Percentiles rank a stretch among this genome's conserved stretches.
Evolutionary conservation across 495 filamentous ascomycete species (phyloP).

Genomic region (Penicillium tannophilum): DNA sequence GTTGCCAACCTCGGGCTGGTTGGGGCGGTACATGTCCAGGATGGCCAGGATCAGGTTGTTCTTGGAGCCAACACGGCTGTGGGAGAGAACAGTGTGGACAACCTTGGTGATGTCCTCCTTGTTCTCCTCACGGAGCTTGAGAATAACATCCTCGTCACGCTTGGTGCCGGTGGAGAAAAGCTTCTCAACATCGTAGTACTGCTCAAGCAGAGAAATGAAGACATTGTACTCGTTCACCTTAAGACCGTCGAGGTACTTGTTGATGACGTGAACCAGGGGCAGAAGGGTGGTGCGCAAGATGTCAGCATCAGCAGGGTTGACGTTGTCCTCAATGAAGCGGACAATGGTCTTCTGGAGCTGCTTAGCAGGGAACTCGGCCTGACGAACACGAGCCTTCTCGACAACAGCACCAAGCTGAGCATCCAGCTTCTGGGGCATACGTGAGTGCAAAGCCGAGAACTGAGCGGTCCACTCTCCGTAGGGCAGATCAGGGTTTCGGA

Average conservation of each 20-base stretch:
- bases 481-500: conserved; percentile 86
- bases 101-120: conserved; percentile 85
- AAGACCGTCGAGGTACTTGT: conserved; percentile 81
- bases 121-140: conserved; percentile 93
- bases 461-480: conserved; percentile 97
- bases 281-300: conserved; percentile 71
- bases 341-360: conserved; percentile 78
- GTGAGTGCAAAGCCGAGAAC: conserved; percentile 89
- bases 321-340: conserved; percentile 88
- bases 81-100: conserved; percentile 86
- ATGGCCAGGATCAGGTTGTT: conserved; percentile 93
- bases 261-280: conserved; percentile 81
- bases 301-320: conserved; percentile 66
- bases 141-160: conserved; percentile 92
- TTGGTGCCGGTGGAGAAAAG: conserved; percentile 81
- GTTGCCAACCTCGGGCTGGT: conserved; percentile 86
- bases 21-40: conserved; percentile 90
- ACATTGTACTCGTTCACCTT: conserved; percentile 88
- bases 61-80: conserved; percentile 89
- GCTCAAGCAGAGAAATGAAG: conserved; percentile 73
- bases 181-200: conserved; percentile 81
- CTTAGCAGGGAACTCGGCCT: conserved; percentile 90
- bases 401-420: conserved; percentile 77
- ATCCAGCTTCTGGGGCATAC: conserved; percentile 94
- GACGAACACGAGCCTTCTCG: conserved; percentile 74